These are phyloP conservation scores for Trametes cubensis DNA, from an alignment of 768 basidiomycete genomes.

Conservation along the genomic window DNA sequence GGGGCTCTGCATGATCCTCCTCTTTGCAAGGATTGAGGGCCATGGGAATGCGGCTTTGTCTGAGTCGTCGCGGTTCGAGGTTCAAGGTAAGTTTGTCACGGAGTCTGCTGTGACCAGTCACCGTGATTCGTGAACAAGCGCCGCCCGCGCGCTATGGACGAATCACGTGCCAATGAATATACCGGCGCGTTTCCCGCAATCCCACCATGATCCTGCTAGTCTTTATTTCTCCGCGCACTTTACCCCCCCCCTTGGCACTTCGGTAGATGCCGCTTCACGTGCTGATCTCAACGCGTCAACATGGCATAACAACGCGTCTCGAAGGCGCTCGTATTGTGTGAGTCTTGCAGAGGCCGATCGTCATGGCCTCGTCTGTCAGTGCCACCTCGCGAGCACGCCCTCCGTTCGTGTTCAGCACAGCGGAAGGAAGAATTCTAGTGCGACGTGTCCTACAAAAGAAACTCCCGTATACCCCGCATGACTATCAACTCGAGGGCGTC, in stretches of 20 bases:
- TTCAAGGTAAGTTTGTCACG: no score
- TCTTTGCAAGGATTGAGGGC: no score
- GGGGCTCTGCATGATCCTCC: neutral
- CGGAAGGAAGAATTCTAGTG: neutral
- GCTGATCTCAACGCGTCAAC: neutral
- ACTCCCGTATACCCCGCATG: constrained; percentile 23
- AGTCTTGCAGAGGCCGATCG: no score
- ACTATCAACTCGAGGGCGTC: constrained; percentile 33
- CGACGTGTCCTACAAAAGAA: neutral
- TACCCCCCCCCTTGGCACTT: neutral
- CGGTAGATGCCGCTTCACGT: neutral
- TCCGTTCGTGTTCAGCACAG: constrained; percentile 1
- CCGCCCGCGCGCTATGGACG: no score
- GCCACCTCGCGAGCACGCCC: neutral
- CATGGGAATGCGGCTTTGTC: no score
- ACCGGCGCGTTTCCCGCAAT: no score
- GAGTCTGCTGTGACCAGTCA: no score
- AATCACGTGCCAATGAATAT: no score
- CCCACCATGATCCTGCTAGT: no score
- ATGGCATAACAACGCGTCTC: neutral
- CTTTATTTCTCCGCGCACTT: neutral
- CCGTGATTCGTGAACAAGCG: no score
- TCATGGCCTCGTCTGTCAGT: no score
- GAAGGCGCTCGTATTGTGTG: neutral
- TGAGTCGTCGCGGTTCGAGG: no score